Conservation (phyloP, 495 filamentous ascomycete genomes). For the Baudoinia panamericana region DNA sequence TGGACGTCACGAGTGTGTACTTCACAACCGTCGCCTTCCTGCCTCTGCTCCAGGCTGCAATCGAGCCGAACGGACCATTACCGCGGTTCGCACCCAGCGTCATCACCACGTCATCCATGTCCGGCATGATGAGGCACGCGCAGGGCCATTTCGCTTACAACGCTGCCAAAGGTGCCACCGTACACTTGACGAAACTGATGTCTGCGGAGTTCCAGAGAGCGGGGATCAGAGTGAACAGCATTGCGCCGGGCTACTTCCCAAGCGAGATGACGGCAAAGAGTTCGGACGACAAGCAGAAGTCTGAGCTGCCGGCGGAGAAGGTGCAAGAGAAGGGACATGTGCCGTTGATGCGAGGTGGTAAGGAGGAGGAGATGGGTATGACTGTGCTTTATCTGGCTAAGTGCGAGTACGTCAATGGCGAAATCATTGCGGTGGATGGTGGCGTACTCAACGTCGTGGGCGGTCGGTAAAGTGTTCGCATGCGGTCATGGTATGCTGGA, state of each 20-base stretch:
- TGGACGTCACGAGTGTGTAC: constrained; percentile 32
- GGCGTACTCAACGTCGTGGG: constrained; percentile 39
- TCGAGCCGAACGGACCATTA: constrained; percentile 25
- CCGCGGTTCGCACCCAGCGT: constrained; percentile 27
- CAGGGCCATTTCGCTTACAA: constrained; percentile 36
- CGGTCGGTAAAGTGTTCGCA: neutral
- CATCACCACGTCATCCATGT: constrained; percentile 34
- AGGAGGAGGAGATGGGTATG: constrained; percentile 38
- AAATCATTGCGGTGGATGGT: constrained; percentile 48
- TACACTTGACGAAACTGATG: constrained; percentile 36
- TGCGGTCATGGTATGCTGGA: neutral
- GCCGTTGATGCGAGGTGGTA: constrained; percentile 32
- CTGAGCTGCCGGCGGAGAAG: constrained; percentile 36
- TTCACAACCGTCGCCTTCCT: constrained; percentile 34
- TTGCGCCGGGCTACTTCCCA: constrained; percentile 45
- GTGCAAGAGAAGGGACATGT: constrained; percentile 37
- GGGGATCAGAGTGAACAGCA: constrained; percentile 35
- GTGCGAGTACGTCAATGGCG: constrained; percentile 48
- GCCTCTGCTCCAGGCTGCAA: constrained; percentile 32
- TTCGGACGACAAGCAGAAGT: constrained; percentile 42
- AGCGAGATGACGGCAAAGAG: constrained; percentile 48
- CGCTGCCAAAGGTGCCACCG: constrained; percentile 32
- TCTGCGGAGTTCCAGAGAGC: constrained; percentile 36
- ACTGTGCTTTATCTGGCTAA: constrained; percentile 36
- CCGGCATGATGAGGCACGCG: constrained; percentile 31